phyloP scores from a whole-genome alignment of 1,284 basidiomycete genomes.

The Melampsora americana region DNA sequence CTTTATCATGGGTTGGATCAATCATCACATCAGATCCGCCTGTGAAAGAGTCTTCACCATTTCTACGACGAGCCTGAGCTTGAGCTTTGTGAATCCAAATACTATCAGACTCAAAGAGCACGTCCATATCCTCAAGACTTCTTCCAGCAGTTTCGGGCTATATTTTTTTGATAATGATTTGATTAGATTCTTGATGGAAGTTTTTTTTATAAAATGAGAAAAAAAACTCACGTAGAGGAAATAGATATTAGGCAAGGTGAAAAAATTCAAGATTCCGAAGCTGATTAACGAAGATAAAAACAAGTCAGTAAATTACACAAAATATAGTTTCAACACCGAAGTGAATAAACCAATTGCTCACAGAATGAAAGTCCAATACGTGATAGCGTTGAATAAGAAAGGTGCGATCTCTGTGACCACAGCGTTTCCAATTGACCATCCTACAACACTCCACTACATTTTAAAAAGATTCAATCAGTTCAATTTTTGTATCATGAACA shows the following conservation, averaged over 20 bases:
- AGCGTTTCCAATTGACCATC: slow-evolving; percentile 42
- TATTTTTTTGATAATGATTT: slow-evolving; percentile 55
- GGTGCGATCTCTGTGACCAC: slow-evolving; percentile 39
- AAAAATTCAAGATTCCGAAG: slow-evolving; percentile 42
- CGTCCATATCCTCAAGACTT: slow-evolving; percentile 73
- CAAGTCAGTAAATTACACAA: not conserved
- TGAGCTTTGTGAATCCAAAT: slow-evolving; percentile 24
- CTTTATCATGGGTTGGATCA: not conserved
- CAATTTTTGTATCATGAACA: not conserved
- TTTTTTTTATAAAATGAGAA: not conserved
- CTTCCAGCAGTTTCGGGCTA: slow-evolving; percentile 68
- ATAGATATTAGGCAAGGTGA: slow-evolving; percentile 41
- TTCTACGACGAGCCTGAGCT: not conserved
- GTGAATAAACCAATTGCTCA: not conserved
- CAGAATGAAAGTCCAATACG: slow-evolving; percentile 43
- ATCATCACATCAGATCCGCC: not conserved
- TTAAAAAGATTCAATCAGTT: not conserved
- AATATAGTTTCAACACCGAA: not conserved
- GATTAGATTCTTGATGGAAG: not conserved
- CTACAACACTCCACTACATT: slow-evolving; percentile 43
- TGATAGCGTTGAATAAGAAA: slow-evolving; percentile 43
- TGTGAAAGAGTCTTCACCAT: not conserved
- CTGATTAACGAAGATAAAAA: slow-evolving; percentile 4
- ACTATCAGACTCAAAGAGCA: slow-evolving; percentile 68
- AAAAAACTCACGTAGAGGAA: slow-evolving; percentile 26